phyloP scores from a whole-genome alignment of 139 green algal species.

The Picochlorum sp. region DNA sequence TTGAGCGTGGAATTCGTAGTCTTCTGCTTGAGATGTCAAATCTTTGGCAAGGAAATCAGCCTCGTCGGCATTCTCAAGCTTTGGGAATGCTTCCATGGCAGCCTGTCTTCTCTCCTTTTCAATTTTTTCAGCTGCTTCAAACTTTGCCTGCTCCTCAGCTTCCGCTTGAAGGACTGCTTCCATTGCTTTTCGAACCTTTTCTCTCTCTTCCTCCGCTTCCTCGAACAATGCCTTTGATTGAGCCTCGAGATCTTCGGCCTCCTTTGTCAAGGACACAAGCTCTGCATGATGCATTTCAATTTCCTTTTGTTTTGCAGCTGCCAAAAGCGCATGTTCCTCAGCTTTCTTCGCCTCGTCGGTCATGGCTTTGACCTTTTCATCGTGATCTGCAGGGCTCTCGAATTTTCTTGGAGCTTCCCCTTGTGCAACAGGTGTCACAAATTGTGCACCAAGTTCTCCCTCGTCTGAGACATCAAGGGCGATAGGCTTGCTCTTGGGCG shows the following conservation, averaged over 20 bases:
- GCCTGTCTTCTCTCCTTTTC: conserved; percentile 22
- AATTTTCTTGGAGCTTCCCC: background rate
- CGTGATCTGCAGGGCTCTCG: background rate
- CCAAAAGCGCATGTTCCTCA: conserved; percentile 8
- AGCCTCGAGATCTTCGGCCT: conserved; percentile 1
- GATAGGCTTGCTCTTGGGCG: no score
- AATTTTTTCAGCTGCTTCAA: conserved; percentile 13
- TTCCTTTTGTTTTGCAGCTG: conserved; percentile 11
- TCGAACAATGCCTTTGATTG: background rate
- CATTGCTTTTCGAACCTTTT: background rate
- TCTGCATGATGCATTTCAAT: conserved; percentile 9
- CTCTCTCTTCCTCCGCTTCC: background rate
- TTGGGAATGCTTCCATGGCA: conserved; percentile 5
- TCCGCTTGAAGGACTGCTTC: background rate
- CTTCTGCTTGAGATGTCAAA: conserved; percentile 11
- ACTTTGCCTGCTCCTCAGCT: background rate
- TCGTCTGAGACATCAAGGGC: no score
- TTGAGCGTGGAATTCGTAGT: conserved; percentile 27
- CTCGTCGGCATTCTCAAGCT: background rate
- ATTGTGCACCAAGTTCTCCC: no score
- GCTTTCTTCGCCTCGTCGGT: conserved; percentile 4
- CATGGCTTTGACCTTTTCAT: background rate
- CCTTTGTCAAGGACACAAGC: conserved; percentile 7
- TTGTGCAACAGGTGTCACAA: background rate
- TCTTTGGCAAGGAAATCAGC: conserved; percentile 15